Evolutionary conservation across 352 stramenopile species (phyloP).

Genomic region (Globisporangium ultimum): DNA sequence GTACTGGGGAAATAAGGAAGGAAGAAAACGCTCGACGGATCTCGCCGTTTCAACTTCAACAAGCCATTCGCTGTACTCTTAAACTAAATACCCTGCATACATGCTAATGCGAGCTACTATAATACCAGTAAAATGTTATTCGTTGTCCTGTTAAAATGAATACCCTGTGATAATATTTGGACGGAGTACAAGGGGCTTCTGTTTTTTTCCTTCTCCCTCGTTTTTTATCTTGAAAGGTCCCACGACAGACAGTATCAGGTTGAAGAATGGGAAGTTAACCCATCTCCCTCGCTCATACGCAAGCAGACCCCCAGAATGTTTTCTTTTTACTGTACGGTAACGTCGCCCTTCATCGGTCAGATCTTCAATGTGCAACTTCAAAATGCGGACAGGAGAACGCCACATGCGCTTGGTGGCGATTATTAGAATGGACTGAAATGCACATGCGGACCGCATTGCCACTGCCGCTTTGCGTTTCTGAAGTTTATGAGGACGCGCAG

Average conservation of each 20-base stretch:
- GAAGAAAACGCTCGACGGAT: not conserved
- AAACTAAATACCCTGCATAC: not conserved
- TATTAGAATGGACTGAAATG: too few species aligned
- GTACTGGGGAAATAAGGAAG: not conserved
- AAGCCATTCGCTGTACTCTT: not conserved
- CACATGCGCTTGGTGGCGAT: too few species aligned
- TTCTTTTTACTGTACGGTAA: too few species aligned
- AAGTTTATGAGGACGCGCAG: too few species aligned
- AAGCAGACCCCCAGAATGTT: not conserved
- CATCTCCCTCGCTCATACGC: not conserved
- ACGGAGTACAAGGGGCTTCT: not conserved
- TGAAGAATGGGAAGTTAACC: not conserved
- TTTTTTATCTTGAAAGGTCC: not conserved
- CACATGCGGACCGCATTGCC: too few species aligned
- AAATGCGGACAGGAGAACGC: too few species aligned
- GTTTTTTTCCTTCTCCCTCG: not conserved
- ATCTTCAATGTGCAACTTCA: too few species aligned
- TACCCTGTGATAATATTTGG: too few species aligned
- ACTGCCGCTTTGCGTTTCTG: too few species aligned
- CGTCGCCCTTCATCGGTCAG: too few species aligned
- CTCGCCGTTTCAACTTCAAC: not conserved
- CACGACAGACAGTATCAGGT: not conserved
- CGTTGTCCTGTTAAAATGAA: not conserved
- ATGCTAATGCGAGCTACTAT: too few species aligned
- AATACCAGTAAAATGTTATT: too few species aligned